These are phyloP conservation scores for Globisporangium splendens DNA, from an alignment of 352 stramenopile species.

Conservation along the genomic window DNA sequence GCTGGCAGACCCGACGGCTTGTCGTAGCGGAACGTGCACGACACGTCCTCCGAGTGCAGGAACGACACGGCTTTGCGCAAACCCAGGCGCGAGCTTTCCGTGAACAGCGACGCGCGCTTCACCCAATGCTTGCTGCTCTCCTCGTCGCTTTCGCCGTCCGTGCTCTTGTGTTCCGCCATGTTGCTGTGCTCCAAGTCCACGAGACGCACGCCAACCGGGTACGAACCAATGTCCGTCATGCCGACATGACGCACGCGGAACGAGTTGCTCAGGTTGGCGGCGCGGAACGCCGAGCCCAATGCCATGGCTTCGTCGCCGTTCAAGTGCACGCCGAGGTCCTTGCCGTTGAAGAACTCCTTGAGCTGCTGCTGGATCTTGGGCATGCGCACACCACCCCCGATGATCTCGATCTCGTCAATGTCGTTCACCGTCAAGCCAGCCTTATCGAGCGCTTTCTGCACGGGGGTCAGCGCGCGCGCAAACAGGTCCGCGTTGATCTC, in stretches of 20 bases:
- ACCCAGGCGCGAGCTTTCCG: slow-evolving; percentile 75
- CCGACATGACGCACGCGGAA: slow-evolving; percentile 95
- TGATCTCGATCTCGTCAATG: slow-evolving; percentile 94
- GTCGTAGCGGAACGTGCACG: slow-evolving; percentile 91
- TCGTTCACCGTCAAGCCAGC: slow-evolving; percentile 91
- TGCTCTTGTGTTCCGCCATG: slow-evolving; percentile 29
- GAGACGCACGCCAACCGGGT: slow-evolving; percentile 85
- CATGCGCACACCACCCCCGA: slow-evolving; percentile 95
- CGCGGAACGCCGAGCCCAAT: slow-evolving; percentile 93
- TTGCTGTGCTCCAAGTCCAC: slow-evolving; percentile 52
- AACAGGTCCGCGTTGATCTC: slow-evolving; percentile 89
- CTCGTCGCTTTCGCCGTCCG: slow-evolving; percentile 39
- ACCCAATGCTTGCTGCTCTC: slow-evolving; percentile 80
- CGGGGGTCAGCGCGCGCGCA: slow-evolving; percentile 76
- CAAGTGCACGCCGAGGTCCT: slow-evolving; percentile 94
- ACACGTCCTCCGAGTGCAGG: slow-evolving; percentile 88
- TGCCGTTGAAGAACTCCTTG: slow-evolving; percentile 59
- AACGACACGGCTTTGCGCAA: slow-evolving; percentile 96
- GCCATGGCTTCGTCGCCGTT: slow-evolving; percentile 99
- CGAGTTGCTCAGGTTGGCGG: slow-evolving; percentile 94
- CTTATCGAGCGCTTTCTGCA: slow-evolving; percentile 82
- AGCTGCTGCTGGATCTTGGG: slow-evolving; percentile 93
- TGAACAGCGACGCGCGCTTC: slow-evolving; percentile 92
- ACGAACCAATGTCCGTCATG: slow-evolving; percentile 92
- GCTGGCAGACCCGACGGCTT: slow-evolving; percentile 77